Evolutionary conservation across 2,329 filamentous ascomycete genomes (phyloP).

Genomic region (Acephala macrosclerotiorum): DNA sequence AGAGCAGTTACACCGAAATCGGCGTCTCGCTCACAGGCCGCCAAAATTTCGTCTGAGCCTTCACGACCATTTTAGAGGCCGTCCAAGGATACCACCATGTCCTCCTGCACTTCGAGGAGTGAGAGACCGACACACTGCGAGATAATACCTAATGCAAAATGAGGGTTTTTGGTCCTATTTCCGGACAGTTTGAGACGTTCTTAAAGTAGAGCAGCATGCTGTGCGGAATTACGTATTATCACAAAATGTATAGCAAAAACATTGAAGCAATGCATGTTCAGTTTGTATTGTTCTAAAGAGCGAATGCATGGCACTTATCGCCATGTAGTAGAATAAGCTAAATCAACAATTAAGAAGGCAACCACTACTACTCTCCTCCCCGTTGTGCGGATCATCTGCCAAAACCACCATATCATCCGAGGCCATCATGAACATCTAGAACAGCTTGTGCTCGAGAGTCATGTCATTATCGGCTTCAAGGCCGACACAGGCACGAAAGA

Average conservation of each 20-base stretch:
- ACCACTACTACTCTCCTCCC: background rate
- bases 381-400: slow-evolving; percentile 8
- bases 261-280: slow-evolving; percentile 32
- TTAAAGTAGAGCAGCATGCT: background rate
- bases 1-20: too few species aligned
- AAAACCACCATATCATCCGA: background rate
- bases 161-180: too few species aligned
- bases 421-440: slow-evolving; percentile 56
- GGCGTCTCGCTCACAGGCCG: too few species aligned
- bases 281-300: slow-evolving; percentile 39
- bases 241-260: slow-evolving; percentile 6
- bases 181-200: background rate
- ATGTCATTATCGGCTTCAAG: slow-evolving; percentile 98
- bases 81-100: too few species aligned
- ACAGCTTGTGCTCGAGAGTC: slow-evolving; percentile 98
- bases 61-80: too few species aligned
- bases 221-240: slow-evolving; percentile 11
- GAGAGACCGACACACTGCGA: too few species aligned
- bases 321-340: slow-evolving; percentile 35
- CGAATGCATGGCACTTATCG: slow-evolving; percentile 44
- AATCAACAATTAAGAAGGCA: slow-evolving; percentile 14
- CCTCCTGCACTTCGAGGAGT: too few species aligned
- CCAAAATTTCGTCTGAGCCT: too few species aligned
- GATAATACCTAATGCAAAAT: too few species aligned
- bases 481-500: slow-evolving; percentile 97